Conservation (phyloP, 2,329 filamentous ascomycete genomes). For the Colletotrichum cereale region DNA sequence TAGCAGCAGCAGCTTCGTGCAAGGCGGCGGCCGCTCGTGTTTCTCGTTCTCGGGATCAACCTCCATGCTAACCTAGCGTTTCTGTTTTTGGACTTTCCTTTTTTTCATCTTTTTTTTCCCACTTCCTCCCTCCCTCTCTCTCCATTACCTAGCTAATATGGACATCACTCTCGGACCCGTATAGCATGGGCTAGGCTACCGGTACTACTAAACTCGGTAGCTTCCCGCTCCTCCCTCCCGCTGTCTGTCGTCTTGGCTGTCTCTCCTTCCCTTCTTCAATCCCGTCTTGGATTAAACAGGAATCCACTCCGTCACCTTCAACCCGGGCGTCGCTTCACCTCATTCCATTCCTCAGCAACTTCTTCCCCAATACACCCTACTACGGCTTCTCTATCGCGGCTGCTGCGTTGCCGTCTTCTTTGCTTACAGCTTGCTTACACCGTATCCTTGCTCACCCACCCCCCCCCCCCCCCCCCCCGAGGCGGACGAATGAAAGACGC, state of each 20-base stretch:
- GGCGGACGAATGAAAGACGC: too few relatives aligned
- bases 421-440: background rate
- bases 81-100: background rate
- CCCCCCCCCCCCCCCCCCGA: background rate
- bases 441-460: background rate
- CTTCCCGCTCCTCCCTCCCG: background rate
- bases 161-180: too few relatives aligned
- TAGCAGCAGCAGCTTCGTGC: background rate
- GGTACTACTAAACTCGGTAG: background rate
- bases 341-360: background rate
- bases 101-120: background rate
- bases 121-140: too few relatives aligned
- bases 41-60: background rate
- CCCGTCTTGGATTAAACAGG: background rate
- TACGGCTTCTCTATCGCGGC: background rate
- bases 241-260: background rate
- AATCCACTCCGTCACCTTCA: background rate
- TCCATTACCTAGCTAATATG: background rate
- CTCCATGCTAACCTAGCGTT: background rate
- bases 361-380: background rate
- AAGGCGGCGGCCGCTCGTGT: slow-evolving; percentile 16
- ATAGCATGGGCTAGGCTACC: background rate
- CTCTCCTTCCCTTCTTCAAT: background rate
- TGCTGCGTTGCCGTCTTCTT: background rate
- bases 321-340: background rate